phyloP scores from a whole-genome alignment of 495 filamentous ascomycete species.

The Jackrogersella minutella region DNA sequence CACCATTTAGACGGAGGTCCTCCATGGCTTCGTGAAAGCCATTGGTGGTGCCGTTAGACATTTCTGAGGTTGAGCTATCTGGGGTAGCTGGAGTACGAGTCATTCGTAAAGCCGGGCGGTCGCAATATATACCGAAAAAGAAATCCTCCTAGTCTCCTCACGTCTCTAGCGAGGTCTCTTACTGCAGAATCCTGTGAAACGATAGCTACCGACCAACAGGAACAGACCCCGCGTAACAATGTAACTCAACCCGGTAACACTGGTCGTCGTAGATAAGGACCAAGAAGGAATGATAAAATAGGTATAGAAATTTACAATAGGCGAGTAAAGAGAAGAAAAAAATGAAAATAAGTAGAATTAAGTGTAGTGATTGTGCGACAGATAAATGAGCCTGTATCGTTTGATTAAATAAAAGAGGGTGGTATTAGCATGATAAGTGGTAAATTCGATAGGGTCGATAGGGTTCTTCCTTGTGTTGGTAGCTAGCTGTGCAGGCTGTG shows the following conservation, averaged over 20 bases:
- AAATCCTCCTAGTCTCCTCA: neutral
- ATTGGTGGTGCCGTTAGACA: constrained; percentile 49
- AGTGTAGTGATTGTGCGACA: constrained; percentile 1
- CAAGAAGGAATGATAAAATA: neutral
- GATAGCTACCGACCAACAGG: constrained; percentile 6
- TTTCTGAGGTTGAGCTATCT: constrained; percentile 33
- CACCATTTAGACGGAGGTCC: constrained; percentile 33
- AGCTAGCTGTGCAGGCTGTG: no score
- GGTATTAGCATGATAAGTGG: neutral
- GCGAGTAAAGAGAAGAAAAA: neutral
- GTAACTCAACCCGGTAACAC: constrained; percentile 7
- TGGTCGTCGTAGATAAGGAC: neutral
- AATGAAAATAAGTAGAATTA: neutral
- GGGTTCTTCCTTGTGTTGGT: constrained; percentile 1
- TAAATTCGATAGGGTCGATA: neutral
- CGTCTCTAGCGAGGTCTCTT: neutral
- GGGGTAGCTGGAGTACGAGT: constrained; percentile 29
- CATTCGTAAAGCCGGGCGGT: constrained; percentile 20
- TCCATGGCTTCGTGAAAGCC: constrained; percentile 38
- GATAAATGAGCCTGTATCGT: neutral
- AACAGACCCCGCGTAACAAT: constrained; percentile 1
- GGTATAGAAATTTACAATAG: neutral
- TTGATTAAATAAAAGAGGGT: constrained; percentile 9
- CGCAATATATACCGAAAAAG: neutral
- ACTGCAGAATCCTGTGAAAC: neutral